Base-by-base conservation (phyloP, 805 yeast genomes). In the Clavispora santaluciae region DNA sequence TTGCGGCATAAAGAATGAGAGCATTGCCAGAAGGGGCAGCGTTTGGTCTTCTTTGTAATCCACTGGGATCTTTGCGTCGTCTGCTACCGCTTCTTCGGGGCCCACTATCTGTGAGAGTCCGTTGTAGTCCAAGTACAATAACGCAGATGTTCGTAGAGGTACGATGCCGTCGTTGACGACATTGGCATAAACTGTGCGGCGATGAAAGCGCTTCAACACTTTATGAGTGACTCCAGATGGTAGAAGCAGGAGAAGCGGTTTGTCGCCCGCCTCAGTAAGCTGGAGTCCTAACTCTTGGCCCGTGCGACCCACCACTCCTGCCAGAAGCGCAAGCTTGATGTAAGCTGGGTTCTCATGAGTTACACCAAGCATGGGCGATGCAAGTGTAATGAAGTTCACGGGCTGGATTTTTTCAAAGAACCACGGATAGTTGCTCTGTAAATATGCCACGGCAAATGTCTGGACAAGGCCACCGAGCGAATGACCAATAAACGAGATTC, bases 141-240 rank as follows among this genome's bases (percentile, higher is more conserved):
- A 64, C 0, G 97, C 88, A 0, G 96, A 81, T 0, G 99, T 93
- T 38, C 98, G 68, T 51, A 93, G 66, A 0, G 99, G 98, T 2
- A 93, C 99, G 39, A 93, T 89, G 2, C 99, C 99, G 64, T 93
- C 99, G 60, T 93, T 83, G 15, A 86, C 71, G 0, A 86, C 82
- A 62, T 93, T 93, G 0, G 98, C 96, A 60, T 93, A 93, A 0
- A 85, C 66, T 0, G 96, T 88, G 46, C 97, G 70, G 44, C 83
- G 66, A 31, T 70, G 58, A 63, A 93, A 91, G 42, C 63, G 61
- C 42, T 76, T 75, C 43, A 91, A 70, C 0, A 84, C 70, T 25
- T 63, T 63, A 45, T 83, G 81, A 0, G 91, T 83, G 2, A 90
- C 86, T 5, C 85, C 81, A 1, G 83, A 70, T 0, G 97, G 95